Evolutionary conservation across 2,329 filamentous ascomycete species (phyloP).

Genomic region (Aureobasidium lini): DNA sequence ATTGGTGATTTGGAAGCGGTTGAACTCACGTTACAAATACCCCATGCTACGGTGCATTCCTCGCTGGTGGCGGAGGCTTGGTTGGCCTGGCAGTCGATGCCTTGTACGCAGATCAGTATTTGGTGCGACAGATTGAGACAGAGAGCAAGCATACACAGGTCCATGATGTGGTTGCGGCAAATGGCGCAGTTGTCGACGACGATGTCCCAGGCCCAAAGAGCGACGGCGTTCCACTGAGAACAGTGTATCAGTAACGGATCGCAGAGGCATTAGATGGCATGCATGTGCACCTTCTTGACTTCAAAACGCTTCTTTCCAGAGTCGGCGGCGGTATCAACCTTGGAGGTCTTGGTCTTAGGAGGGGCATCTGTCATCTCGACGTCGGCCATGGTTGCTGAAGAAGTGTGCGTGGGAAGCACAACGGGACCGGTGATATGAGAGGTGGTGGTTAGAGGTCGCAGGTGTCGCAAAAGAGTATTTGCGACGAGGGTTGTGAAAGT

Average conservation of each 20-base stretch:
- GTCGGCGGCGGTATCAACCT: slow-evolving; percentile 44
- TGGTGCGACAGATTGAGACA: neutral
- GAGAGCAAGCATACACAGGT: slow-evolving; percentile 62
- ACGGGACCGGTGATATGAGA: slow-evolving; percentile 19
- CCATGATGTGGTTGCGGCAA: slow-evolving; percentile 99
- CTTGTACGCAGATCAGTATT: slow-evolving; percentile 35
- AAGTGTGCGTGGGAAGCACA: slow-evolving; percentile 15
- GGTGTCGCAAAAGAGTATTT: neutral
- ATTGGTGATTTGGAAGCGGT: neutral
- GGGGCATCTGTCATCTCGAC: slow-evolving; percentile 89
- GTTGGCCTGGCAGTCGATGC: slow-evolving; percentile 98
- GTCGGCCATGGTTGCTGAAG: slow-evolving; percentile 66
- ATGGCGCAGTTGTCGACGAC: slow-evolving; percentile 99
- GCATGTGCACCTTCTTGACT: slow-evolving; percentile 78
- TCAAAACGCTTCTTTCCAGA: slow-evolving; percentile 93
- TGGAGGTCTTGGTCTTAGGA: slow-evolving; percentile 46
- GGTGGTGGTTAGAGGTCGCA: slow-evolving; percentile 10
- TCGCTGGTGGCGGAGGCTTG: slow-evolving; percentile 95
- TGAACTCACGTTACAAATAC: slow-evolving; percentile 89
- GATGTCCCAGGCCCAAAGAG: slow-evolving; percentile 98
- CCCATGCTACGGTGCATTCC: slow-evolving; percentile 98
- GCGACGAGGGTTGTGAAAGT: neutral
- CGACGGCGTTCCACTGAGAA: slow-evolving; percentile 89
- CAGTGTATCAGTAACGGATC: neutral
- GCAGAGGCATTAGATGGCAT: slow-evolving; percentile 16